A percentile compares a stretch with the other conserved stretches of the same genome.
phyloP scores from a whole-genome alignment of 2,329 filamentous ascomycete species.

The Diplodia mutila region DNA sequence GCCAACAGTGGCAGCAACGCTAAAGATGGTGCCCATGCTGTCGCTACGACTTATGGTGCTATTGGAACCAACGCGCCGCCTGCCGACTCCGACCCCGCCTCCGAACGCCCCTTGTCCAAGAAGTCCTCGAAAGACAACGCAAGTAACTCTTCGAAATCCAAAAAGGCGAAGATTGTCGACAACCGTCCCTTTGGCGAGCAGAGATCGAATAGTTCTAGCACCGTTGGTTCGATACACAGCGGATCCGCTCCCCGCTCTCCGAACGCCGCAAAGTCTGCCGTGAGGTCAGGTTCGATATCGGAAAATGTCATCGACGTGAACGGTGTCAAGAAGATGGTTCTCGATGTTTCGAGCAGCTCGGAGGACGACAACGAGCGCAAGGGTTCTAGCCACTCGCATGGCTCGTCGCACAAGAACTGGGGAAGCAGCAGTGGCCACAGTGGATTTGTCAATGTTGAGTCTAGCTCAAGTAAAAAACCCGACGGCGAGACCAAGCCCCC shows the following conservation, averaged over 20 bases:
- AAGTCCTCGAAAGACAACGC: not conserved
- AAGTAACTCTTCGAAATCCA: not conserved
- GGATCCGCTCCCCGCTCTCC: slow-evolving; percentile 31
- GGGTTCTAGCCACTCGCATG: slow-evolving; percentile 20
- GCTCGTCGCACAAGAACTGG: slow-evolving; percentile 18
- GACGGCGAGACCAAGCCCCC: slow-evolving; percentile 36
- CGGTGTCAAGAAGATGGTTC: slow-evolving; percentile 74
- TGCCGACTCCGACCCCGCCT: not conserved
- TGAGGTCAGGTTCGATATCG: slow-evolving; percentile 76
- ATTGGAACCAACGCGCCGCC: slow-evolving; percentile 31
- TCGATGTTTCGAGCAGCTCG: slow-evolving; percentile 66
- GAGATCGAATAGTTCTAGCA: slow-evolving; percentile 34
- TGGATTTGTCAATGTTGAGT: slow-evolving; percentile 6
- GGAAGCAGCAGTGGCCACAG: slow-evolving; percentile 18
- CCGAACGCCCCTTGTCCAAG: not conserved
- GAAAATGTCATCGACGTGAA: slow-evolving; percentile 76
- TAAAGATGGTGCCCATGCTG: slow-evolving; percentile 67
- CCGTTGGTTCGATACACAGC: slow-evolving; percentile 39
- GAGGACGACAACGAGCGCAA: slow-evolving; percentile 10
- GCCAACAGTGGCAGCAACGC: slow-evolving; percentile 57
- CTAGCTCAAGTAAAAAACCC: not conserved
- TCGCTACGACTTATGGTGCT: slow-evolving; percentile 53
- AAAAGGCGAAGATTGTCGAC: slow-evolving; percentile 11
- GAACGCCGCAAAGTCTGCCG: slow-evolving; percentile 50
- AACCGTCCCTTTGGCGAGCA: slow-evolving; percentile 20